These are phyloP conservation scores for Trypanosoma avium DNA, from an alignment of 208 protist species.

Conservation along the genomic window DNA sequence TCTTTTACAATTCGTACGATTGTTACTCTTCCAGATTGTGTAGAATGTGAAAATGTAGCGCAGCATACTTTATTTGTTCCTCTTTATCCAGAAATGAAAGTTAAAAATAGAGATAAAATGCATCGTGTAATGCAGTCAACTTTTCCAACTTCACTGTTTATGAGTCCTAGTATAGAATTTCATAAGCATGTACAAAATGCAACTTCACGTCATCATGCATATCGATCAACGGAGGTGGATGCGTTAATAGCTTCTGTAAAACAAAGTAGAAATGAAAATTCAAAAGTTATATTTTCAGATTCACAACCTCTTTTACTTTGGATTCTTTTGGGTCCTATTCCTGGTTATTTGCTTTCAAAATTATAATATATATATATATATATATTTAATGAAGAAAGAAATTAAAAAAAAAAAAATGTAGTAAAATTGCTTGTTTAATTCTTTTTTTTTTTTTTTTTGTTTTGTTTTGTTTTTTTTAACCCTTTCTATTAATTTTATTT, in stretches of 20 bases:
- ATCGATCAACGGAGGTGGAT: conserved; percentile 22
- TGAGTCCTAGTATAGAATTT: conserved; percentile 21
- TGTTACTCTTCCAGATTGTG: conserved; percentile 43
- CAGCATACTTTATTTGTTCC: conserved; percentile 45
- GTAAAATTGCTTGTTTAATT: background rate
- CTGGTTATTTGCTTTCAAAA: conserved; percentile 23
- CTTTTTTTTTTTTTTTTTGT: background rate
- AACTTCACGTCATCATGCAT: conserved; percentile 10
- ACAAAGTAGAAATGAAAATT: background rate
- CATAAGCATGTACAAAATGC: conserved; percentile 13
- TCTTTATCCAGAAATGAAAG: conserved; percentile 24
- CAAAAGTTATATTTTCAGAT: background rate
- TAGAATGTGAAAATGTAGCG: conserved; percentile 22
- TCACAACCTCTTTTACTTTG: conserved; percentile 16
- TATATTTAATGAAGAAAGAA: background rate
- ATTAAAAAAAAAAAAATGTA: background rate
- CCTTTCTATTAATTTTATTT: background rate
- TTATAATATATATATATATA: conserved; percentile 9
- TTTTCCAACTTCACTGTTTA: conserved; percentile 11
- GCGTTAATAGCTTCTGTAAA: conserved; percentile 5
- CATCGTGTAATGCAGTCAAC: conserved; percentile 13
- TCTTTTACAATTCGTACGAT: conserved; percentile 21
- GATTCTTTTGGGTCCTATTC: conserved; percentile 19
- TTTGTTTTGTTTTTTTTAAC: background rate
- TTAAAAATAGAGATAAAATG: conserved; percentile 12